Percentiles rank a stretch among this genome's conserved stretches.
phyloP scores from a whole-genome alignment of 202 grass and related monocot genomes.

The Musa balbisiana region DNA sequence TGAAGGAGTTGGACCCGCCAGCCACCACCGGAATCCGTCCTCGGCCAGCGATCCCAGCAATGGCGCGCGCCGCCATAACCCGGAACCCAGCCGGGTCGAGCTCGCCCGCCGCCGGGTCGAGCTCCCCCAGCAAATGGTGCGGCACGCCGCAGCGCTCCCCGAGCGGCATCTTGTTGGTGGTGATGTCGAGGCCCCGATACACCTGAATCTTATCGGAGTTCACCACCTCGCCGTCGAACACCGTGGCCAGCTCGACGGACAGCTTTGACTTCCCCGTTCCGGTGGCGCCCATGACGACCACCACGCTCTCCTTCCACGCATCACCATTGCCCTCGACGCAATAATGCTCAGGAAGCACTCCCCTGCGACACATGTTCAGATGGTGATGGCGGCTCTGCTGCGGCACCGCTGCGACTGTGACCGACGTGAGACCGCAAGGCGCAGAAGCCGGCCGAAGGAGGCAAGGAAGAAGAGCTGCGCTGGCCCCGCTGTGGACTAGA shows the following conservation, averaged over 20 bases:
- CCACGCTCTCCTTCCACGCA: slow-evolving; percentile 20
- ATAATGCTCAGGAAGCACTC: not conserved
- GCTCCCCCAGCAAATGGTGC: slow-evolving; percentile 72
- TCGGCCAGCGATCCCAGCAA: slow-evolving; percentile 33
- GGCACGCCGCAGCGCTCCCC: slow-evolving; percentile 48
- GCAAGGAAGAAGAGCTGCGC: not conserved
- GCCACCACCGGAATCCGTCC: slow-evolving; percentile 56
- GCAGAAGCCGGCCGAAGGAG: not conserved
- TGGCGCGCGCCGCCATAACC: slow-evolving; percentile 27
- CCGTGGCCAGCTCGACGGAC: slow-evolving; percentile 60
- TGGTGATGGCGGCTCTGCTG: not conserved
- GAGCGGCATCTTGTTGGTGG: slow-evolving; percentile 75
- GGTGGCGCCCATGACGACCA: slow-evolving; percentile 83
- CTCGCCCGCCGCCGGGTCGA: slow-evolving; percentile 37
- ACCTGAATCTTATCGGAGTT: slow-evolving; percentile 98
- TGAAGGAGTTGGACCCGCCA: slow-evolving; percentile 83
- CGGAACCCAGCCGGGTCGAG: slow-evolving; percentile 33
- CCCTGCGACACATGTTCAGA: not conserved
- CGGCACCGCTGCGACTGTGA: not conserved
- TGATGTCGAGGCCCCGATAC: slow-evolving; percentile 72
- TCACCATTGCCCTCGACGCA: not conserved
- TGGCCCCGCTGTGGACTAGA: not conserved
- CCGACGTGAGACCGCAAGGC: not conserved
- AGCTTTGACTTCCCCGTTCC: slow-evolving; percentile 89
- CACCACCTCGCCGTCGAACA: slow-evolving; percentile 62